Percentiles rank a stretch among this genome's conserved stretches.
Conservation (phyloP, 2,329 filamentous ascomycete genomes). For the Coniochaeta sp. region DNA sequence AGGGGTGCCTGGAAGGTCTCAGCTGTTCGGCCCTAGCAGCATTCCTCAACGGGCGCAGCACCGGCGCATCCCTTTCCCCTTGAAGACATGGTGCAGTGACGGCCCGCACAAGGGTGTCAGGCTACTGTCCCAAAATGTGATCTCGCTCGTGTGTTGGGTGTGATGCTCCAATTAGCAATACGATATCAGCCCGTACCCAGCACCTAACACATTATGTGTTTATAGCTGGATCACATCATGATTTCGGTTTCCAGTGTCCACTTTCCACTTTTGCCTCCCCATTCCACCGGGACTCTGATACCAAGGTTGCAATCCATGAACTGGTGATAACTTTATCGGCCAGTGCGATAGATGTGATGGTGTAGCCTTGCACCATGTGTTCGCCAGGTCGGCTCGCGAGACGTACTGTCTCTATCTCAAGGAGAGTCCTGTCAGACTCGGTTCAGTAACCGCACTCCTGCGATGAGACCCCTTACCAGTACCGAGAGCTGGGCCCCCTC, state of each 20-base stretch:
- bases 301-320: too few species aligned
- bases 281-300: too few species aligned
- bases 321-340: background rate
- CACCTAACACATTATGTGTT: too few species aligned
- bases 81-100: background rate
- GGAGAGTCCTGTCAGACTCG: background rate
- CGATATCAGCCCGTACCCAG: background rate
- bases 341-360: background rate
- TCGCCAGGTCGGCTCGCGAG: background rate
- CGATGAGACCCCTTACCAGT: too few species aligned
- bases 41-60: background rate
- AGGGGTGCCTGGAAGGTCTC: background rate
- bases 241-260: background rate
- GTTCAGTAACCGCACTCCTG: background rate
- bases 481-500: too few species aligned
- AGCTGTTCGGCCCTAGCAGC: background rate
- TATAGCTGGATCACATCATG: too few species aligned
- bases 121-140: too few species aligned
- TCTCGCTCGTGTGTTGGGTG: too few species aligned
- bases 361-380: background rate
- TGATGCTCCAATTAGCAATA: too few species aligned
- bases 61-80: background rate
- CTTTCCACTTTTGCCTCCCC: too few species aligned
- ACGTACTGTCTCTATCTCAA: background rate
- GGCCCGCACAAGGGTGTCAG: background rate